Evolutionary conservation across 352 stramenopile genomes (phyloP), one percentile per base, ranked within the genome.

Genomic region (Pythium chondricola): DNA sequence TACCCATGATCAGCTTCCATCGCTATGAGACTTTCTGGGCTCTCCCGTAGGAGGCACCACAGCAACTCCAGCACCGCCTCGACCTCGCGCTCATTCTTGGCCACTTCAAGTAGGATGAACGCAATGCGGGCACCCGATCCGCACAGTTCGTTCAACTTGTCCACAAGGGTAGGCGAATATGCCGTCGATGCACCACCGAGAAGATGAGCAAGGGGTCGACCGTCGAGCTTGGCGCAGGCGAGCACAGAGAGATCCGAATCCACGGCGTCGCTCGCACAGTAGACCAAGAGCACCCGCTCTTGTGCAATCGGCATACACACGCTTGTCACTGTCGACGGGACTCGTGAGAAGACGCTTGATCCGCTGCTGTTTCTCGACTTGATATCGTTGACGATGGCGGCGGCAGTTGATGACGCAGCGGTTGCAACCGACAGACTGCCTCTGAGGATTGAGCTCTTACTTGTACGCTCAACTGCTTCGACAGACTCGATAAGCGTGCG

Each of bases 1-100:
- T 89, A 89, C 2, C 78, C 78, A 46, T 82, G 71, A 44, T 89
- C 78, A n/a, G 67, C 43, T 29, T 87, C 75, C 72, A 89, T 85
- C 3, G 71, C 71, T 7, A 57, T 39, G 9, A 86, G 43, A 42
- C 85, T 86, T 16, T 53, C 50, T 5, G 58, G 29, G 13, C 80
- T 65, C 17, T 56, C 61, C 26, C 47, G 52, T 37, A 82, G 66
- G 11, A 65, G 32, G 16, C 61, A 43, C 36, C 44, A 54, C 2
- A 89, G 47, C 9, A 89, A 24, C 13, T 65, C 53, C 24, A 87
- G 56, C n/a, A 60, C 40, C 8, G 69, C 33, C n/a, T 77, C 69
- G n/a, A 87, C 39, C 46, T 85, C 69, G 14, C 30, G 17, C 10
- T 52, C 10, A 5, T 56, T 80, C 7, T 25, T 62, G 9, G 75